A percentile compares a stretch with the other conserved stretches of the same genome.
Evolutionary conservation across 805 yeast genomes (phyloP).

Genomic region (Ogataea nonfermentans): DNA sequence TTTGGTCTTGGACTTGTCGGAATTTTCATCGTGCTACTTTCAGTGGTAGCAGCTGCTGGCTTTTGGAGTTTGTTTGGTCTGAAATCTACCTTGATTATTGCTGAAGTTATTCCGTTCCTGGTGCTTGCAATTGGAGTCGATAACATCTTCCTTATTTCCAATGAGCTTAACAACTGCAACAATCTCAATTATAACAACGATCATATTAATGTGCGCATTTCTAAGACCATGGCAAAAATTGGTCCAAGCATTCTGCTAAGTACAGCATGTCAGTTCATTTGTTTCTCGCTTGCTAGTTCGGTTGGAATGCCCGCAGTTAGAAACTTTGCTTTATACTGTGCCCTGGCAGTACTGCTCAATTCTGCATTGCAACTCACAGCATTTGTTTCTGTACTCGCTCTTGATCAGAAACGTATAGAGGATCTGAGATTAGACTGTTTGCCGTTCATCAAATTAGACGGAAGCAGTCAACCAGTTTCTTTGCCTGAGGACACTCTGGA

Average conservation of each 20-base stretch:
- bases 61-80: conserved; percentile 71
- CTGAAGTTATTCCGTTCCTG: conserved; percentile 93
- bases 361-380: conserved; percentile 77
- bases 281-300: conserved; percentile 72
- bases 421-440: conserved; percentile 57
- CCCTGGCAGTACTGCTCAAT: conserved; percentile 79
- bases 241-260: conserved; percentile 88
- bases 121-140: conserved; percentile 96
- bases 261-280: conserved; percentile 71
- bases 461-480: conserved; percentile 8
- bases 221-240: conserved; percentile 64
- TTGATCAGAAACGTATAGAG: conserved; percentile 65
- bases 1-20: conserved; percentile 83
- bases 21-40: conserved; percentile 71
- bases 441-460: conserved; percentile 47
- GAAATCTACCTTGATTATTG: conserved; percentile 86
- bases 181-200: conserved; percentile 37
- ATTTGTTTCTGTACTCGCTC: conserved; percentile 67
- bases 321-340: conserved; percentile 88
- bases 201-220: conserved; percentile 55
- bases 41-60: conserved; percentile 83
- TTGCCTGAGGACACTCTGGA: conserved; percentile 13
- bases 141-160: conserved; percentile 82
- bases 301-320: conserved; percentile 96
- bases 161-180: conserved; percentile 64